phyloP scores from a whole-genome alignment of 2,329 filamentous ascomycete species.

The Apiospora rasikravindrae region DNA sequence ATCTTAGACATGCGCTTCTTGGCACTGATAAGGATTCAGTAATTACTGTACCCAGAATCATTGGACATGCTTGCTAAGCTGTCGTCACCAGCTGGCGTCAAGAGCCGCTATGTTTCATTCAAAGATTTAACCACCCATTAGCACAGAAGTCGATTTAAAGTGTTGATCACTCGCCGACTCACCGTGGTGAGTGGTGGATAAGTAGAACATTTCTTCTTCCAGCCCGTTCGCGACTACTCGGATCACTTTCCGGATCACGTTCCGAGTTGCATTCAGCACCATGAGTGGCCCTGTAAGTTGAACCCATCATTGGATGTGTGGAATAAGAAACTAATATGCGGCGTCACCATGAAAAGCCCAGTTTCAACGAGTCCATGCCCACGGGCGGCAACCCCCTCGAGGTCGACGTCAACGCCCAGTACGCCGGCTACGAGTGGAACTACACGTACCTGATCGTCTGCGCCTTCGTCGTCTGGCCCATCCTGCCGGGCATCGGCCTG shows the following conservation, averaged over 20 bases:
- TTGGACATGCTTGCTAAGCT: no score
- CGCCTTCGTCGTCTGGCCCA: constrained; percentile 67
- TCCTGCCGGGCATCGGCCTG: constrained; percentile 51
- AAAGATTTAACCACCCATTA: no score
- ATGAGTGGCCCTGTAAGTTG: constrained; percentile 1
- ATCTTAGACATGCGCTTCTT: background rate
- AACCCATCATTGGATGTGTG: background rate
- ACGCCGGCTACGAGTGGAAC: constrained; percentile 63
- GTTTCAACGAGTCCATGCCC: constrained; percentile 30
- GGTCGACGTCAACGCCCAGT: constrained; percentile 51
- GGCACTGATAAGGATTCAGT: background rate
- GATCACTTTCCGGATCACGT: background rate
- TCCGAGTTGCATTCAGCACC: background rate
- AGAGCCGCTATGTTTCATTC: background rate
- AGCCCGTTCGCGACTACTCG: background rate
- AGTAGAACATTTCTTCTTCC: background rate
- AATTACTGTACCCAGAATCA: no score
- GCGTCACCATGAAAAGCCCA: constrained; percentile 21
- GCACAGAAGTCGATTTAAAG: background rate
- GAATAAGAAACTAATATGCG: background rate
- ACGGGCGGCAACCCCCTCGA: constrained; percentile 33
- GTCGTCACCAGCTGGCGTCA: background rate
- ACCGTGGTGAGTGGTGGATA: no score
- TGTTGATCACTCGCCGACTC: no score
- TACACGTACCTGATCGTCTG: constrained; percentile 66